Base-by-base conservation (phyloP, 2,329 filamentous ascomycete species). In the Arthrobotrys sinensis region DNA sequence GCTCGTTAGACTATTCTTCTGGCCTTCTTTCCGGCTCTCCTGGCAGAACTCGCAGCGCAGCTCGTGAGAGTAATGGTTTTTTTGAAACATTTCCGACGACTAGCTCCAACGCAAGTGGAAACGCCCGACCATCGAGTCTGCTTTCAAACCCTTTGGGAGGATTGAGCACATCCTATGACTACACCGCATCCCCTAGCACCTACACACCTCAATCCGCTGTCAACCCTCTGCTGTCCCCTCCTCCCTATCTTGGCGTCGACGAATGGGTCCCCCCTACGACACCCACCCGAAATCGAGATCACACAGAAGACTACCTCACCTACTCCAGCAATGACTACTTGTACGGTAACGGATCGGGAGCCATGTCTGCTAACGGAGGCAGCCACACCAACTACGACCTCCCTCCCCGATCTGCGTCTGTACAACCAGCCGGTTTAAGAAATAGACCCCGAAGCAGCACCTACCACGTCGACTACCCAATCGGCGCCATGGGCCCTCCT, bases 381-480 rank as follows among this genome's bases (percentile, higher is more conserved):
- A 67, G 48, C 60, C 73, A 77, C 52, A 28, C 28, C 66, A 52
- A 68, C 52, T 79, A 79, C 32, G 69, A 72, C 40, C 69, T 79
- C 34, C 76, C 76, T 38, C 76, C 76, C n/a, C 68, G 76, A 43
- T 72, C 67, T 12, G 68, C 67, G 19, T 72, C 76, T 57, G 76
- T 79, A 36, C 73, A 77, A 71, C 73, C 73, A 43, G 11, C 73
- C 60, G 66, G 73, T 52, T 60, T 71, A 40, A 77, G 73, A 66
- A 77, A 77, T 36, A 71, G 73, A 48, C 73, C 73, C 50, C 73
- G 73, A 65, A 77, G 73, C 62, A 77, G 73, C 62, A 77, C 73
- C 19, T 77, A 77, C 16, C 52, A 57, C 38, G 71, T 68, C 24
- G 73, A 71, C 32, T 77, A 77, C 57, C 65, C 65, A 43, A 65